Base-by-base conservation (phyloP, 2,329 filamentous ascomycete species). In the Basipetospora sp. region DNA sequence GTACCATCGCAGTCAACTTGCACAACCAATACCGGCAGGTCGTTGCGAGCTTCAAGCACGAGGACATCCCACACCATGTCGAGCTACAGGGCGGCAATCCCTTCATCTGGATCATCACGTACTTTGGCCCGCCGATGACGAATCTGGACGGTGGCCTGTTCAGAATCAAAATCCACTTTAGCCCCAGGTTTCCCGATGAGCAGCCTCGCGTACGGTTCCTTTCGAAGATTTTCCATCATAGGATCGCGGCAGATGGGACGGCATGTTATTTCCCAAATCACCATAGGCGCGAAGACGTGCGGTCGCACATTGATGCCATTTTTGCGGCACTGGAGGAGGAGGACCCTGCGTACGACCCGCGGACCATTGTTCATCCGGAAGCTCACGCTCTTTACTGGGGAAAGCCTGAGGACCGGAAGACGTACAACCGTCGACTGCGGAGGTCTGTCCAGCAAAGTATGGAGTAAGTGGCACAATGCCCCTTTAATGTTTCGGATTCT, bases 121-220 rank as follows among this genome's bases (percentile, higher is more conserved):
- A 94, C 53, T 92, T 94, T 53, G 90, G 90, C 18, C 74, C 79
- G 39, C 84, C 86, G 1, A 92, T 90, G 80, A 93, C 86, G 5
- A 86, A 93, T 47, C 71, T 96, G 2, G 88, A 96, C 48, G 88
- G 87, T 13, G 86, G 88, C 2, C 71, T 96, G 43, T 88, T 96
- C 62, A 74, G 74, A 43, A 79, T 94, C 54, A 79, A 69, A 48
- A 66, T 96, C 39, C 67, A 67, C 49, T 78, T 96, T 49, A 93
- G 85, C 48, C 78, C 84, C 5, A 72, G 75, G 5, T 96, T 94
- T 50, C 90, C 90, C 0, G 74, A 83, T 29, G 83, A 92, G 48
- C 84, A 94, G 49, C 90, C 88, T 17, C 77, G 88, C 25, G 80
- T 87, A 39, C 77, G 69, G 43, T 77, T 94, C 45, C 73, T 86